These are phyloP conservation scores for Neobulgaria alba DNA, from an alignment of 2,329 filamentous ascomycete species.

Conservation along the genomic window DNA sequence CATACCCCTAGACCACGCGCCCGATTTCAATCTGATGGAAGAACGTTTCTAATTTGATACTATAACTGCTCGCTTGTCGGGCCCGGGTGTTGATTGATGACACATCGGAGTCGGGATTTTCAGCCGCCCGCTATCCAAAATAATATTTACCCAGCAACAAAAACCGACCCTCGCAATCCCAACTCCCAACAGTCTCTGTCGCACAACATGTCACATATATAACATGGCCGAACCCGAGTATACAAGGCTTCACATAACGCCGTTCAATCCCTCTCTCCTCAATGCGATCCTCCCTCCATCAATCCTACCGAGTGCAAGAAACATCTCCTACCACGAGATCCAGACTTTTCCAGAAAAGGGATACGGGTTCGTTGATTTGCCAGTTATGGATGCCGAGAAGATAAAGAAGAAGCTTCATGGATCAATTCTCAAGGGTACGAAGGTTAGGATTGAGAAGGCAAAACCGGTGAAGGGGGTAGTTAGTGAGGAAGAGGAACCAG, in stretches of 20 bases:
- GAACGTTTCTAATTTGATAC: neutral
- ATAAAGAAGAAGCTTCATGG: slow-evolving; percentile 87
- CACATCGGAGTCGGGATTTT: neutral
- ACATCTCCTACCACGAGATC: slow-evolving; percentile 80
- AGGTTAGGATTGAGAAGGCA: slow-evolving; percentile 78
- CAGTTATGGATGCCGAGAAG: slow-evolving; percentile 75
- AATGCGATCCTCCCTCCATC: slow-evolving; percentile 62
- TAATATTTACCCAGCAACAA: slow-evolving; percentile 3
- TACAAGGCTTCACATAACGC: slow-evolving; percentile 76
- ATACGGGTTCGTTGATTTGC: slow-evolving; percentile 86
- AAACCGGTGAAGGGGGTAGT: slow-evolving; percentile 46
- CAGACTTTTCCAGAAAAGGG: slow-evolving; percentile 83
- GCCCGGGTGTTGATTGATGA: no score
- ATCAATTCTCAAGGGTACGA: slow-evolving; percentile 71
- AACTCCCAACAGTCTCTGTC: neutral
- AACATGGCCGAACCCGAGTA: slow-evolving; percentile 20
- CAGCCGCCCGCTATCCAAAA: slow-evolving; percentile 5
- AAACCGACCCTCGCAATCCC: neutral
- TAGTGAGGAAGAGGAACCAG: slow-evolving; percentile 32
- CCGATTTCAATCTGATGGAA: neutral
- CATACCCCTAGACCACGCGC: slow-evolving; percentile 3
- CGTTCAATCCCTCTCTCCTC: slow-evolving; percentile 68
- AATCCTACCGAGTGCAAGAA: slow-evolving; percentile 56
- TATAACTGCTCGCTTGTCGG: neutral
- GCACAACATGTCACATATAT: slow-evolving; percentile 5